Percentiles rank a stretch among this genome's conserved stretches.
Conservation (phyloP, 805 yeast species). For the Candida rishiriensis region DNA sequence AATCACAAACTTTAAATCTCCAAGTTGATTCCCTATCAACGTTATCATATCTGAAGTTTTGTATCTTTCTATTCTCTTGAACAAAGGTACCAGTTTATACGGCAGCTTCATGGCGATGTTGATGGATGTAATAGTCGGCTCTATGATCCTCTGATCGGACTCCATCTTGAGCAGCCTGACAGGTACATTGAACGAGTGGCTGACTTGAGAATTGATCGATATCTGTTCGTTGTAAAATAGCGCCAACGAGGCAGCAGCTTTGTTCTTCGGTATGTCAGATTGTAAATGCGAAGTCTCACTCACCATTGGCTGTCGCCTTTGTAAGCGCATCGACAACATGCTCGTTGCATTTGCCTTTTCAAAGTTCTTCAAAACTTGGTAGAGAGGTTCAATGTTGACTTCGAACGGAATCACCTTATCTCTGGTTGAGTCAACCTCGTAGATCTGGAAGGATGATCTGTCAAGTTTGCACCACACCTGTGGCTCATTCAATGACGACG, state of each 20-base stretch:
- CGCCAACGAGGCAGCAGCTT: conserved; percentile 46
- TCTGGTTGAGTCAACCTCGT: conserved; percentile 48
- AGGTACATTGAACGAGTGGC: conserved; percentile 68
- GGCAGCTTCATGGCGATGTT: conserved; percentile 53
- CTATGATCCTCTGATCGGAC: conserved; percentile 49
- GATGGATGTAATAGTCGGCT: conserved; percentile 57
- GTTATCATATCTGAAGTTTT: conserved; percentile 46
- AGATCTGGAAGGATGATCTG: conserved; percentile 41
- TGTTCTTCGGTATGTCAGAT: conserved; percentile 9
- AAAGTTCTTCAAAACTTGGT: conserved; percentile 52
- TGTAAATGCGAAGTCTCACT: conserved; percentile 1
- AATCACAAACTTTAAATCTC: conserved; percentile 47
- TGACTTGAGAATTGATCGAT: conserved; percentile 40
- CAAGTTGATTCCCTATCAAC: conserved; percentile 45
- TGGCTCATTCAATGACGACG: conserved; percentile 52
- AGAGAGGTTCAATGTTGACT: conserved; percentile 55
- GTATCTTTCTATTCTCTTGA: conserved; percentile 65
- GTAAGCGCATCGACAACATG: conserved; percentile 48
- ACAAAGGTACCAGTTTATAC: conserved; percentile 45
- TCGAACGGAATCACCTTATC: conserved; percentile 57
- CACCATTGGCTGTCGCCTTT: conserved; percentile 30
- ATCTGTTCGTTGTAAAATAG: conserved; percentile 48
- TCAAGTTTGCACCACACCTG: conserved; percentile 64
- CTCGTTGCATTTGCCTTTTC: conserved; percentile 47
- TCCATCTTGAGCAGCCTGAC: conserved; percentile 55